Base-by-base conservation (phyloP, 2,329 filamentous ascomycete genomes). In the Colletotrichum shisoi region DNA sequence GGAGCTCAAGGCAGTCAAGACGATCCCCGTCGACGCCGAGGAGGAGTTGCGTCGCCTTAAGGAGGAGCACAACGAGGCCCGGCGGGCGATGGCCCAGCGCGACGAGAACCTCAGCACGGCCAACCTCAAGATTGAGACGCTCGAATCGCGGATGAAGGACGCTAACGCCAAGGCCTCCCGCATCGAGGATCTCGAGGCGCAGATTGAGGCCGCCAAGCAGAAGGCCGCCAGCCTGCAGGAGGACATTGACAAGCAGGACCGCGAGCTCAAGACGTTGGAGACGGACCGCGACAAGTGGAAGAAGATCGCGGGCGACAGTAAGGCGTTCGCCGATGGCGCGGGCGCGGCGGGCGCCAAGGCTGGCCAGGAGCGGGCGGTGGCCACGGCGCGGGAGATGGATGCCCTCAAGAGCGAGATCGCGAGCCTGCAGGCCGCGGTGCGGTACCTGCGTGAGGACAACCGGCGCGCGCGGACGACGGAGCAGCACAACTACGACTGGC, bases 91-190 rank as follows among this genome's bases (percentile, higher is more conserved):
- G 64, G 88, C 90, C 1, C 85, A 89, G 70, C 89, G 90, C 69
- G 92, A 97, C 71, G 91, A 94, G 75, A 89, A 90, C 42, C 87
- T 96, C 59, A 93, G 96, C 76, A 94, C 96, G 66, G 86, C 92
- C 27, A 87, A 90, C n/a, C 90, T 97, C 71, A 94, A 95, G 77
- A 96, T 97, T 71, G 94, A 97, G 78, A 92, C 95, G 46, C 87
- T 98, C 44, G 92, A 96, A 77, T 91, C 92, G 8, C 86, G 92
- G 64, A 94, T 95, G 89, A 88, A 89, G 65, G 93, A 96, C 74
- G 91, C 92, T 6, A 88, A 89, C 70, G 88, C 91, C 75, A 94
- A 94, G 78, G 87, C 91, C 15, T 87, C 88, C 57, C 85, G 84
- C 59, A 91, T 93, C 71, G 81, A 82, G 21, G 87, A 88, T 61